A percentile compares a stretch with the other conserved stretches of the same genome.
Evolutionary conservation across 441 rosid species (phyloP).

Genomic region (Adansonia gregorii): DNA sequence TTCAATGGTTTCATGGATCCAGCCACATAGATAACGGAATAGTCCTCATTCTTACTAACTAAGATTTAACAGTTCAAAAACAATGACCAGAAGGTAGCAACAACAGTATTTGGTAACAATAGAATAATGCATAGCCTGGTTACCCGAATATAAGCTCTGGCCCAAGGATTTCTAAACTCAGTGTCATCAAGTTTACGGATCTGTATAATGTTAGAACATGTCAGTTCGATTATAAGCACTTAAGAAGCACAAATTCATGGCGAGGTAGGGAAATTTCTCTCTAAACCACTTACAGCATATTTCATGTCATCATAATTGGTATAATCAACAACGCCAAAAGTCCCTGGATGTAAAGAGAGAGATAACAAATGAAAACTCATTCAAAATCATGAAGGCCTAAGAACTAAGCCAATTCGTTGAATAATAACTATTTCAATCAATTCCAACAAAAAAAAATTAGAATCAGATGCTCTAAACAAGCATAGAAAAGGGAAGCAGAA

Average conservation of each 20-base stretch:
- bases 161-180: slow-evolving; percentile 90
- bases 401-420: background rate
- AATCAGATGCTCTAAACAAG: background rate
- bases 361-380: slow-evolving; percentile 1
- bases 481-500: background rate
- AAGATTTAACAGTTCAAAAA: slow-evolving; percentile 12
- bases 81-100: background rate
- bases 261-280: background rate
- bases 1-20: background rate
- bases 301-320: slow-evolving; percentile 94
- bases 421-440: slow-evolving; percentile 13
- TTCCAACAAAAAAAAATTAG: slow-evolving; percentile 1
- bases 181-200: slow-evolving; percentile 87
- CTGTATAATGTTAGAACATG: slow-evolving; percentile 38
- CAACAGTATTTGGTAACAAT: background rate
- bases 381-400: slow-evolving; percentile 12
- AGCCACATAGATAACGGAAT: background rate
- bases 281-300: slow-evolving; percentile 75
- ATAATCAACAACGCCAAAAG: slow-evolving; percentile 91
- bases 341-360: slow-evolving; percentile 54
- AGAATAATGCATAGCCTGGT: slow-evolving; percentile 2
- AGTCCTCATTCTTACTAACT: background rate
- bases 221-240: slow-evolving; percentile 11
- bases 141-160: slow-evolving; percentile 79
- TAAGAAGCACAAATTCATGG: background rate